These are phyloP conservation scores for Ustilago curta DNA, from an alignment of 1,284 basidiomycete genomes.

Conservation along the genomic window DNA sequence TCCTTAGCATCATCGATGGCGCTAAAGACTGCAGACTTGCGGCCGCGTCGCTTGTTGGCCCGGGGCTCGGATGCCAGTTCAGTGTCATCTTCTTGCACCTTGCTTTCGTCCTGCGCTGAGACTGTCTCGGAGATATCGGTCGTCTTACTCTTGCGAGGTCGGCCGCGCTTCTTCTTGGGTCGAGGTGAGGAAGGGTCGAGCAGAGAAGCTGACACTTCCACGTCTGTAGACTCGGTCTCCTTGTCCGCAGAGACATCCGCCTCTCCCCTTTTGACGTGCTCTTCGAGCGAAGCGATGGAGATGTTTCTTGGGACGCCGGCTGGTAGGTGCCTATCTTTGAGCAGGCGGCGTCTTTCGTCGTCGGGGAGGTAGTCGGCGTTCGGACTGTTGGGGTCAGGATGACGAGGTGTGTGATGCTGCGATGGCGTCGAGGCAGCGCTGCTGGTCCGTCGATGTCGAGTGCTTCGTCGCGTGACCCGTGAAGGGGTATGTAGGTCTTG, in stretches of 20 bases:
- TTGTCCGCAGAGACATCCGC: not conserved
- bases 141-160: constrained; percentile 20
- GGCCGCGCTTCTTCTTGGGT: constrained; percentile 21
- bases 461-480: constrained; percentile 15
- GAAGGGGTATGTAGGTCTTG: constrained; percentile 16
- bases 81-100: not conserved
- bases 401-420: constrained; percentile 41
- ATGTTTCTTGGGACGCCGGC: constrained; percentile 10
- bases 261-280: constrained; percentile 13
- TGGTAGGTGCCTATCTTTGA: constrained; percentile 25
- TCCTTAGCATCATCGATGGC: constrained; percentile 7
- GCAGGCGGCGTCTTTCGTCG: constrained; percentile 30
- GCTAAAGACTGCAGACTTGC: constrained; percentile 15
- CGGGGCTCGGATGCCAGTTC: constrained; percentile 2
- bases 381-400: constrained; percentile 29
- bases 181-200: not conserved
- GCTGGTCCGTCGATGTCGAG: constrained; percentile 17
- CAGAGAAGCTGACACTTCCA: not conserved
- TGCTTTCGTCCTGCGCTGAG: not conserved
- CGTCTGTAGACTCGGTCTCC: not conserved
- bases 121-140: not conserved
- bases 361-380: constrained; percentile 46
- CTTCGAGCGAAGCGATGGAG: constrained; percentile 40
- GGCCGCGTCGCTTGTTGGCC: constrained; percentile 21
- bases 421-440: constrained; percentile 29